These are phyloP conservation scores for Aspergillus floridensis DNA, from an alignment of 2,329 filamentous ascomycete species.

Conservation along the genomic window DNA sequence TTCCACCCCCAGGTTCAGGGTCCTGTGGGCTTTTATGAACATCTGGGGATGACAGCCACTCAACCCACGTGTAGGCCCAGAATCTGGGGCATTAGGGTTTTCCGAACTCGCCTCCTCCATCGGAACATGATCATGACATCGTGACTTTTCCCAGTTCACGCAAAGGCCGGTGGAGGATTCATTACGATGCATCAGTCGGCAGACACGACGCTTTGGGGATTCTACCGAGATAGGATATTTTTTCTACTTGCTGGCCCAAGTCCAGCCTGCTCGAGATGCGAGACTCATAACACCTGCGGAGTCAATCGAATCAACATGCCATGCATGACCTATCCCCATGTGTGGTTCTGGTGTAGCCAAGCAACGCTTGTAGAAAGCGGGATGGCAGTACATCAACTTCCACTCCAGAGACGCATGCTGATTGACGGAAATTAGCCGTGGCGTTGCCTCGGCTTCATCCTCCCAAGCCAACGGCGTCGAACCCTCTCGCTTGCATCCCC, in stretches of 20 bases:
- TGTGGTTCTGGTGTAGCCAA: constrained; percentile 3
- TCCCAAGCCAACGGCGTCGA: constrained; percentile 16
- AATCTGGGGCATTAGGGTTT: not conserved
- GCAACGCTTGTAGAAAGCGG: constrained; percentile 15
- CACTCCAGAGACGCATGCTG: constrained; percentile 8
- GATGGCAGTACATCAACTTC: not conserved
- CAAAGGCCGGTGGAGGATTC: not conserved
- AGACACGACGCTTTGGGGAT: not conserved
- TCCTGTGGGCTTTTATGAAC: constrained; percentile 19
- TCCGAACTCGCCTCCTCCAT: not conserved
- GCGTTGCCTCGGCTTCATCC: constrained; percentile 14
- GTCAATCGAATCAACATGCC: constrained; percentile 4
- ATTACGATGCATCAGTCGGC: not conserved
- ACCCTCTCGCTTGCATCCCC: not conserved
- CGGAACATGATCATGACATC: not conserved
- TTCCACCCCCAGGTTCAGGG: constrained; percentile 16
- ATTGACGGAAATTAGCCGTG: constrained; percentile 25
- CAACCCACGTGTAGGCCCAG: constrained; percentile 7
- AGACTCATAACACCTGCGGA: constrained; percentile 1
- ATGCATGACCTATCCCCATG: constrained; percentile 8
- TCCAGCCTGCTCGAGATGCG: not conserved
- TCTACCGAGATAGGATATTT: not conserved
- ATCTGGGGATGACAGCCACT: constrained; percentile 25
- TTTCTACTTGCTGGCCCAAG: not conserved
- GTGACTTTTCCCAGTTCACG: constrained; percentile 3